Evolutionary conservation across 73 alveolate genomes (phyloP).

Genomic region (Paramecium sexaurelia): DNA sequence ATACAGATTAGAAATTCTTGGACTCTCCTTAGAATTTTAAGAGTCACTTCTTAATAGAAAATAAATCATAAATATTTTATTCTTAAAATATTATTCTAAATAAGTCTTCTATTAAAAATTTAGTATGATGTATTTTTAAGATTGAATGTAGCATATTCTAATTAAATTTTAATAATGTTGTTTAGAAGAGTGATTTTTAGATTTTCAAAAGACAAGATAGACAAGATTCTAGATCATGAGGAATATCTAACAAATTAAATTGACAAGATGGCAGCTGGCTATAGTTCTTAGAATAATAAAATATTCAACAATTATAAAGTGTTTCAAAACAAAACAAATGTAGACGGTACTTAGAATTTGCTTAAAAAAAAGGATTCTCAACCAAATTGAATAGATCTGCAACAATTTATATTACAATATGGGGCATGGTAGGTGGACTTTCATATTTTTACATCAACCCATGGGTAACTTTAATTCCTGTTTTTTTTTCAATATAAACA

Average conservation of each 20-base stretch:
- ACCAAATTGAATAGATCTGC: slow-evolving; percentile 4
- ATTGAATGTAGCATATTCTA: slow-evolving; percentile 56
- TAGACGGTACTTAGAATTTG: not conserved
- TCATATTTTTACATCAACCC: slow-evolving; percentile 1
- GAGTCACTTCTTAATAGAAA: slow-evolving; percentile 55
- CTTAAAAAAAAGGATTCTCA: not conserved
- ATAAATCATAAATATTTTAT: slow-evolving; percentile 20
- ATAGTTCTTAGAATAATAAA: not conserved
- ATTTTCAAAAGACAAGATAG: not conserved
- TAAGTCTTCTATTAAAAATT: not conserved
- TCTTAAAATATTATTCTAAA: not conserved
- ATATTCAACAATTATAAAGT: slow-evolving; percentile 16
- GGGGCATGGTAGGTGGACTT: slow-evolving; percentile 34
- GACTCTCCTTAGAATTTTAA: too few species aligned
- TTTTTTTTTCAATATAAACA: not conserved
- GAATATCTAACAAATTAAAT: not conserved
- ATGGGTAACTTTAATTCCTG: not conserved
- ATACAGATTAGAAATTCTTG: too few species aligned
- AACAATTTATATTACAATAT: not conserved
- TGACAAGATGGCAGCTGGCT: not conserved
- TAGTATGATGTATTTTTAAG: slow-evolving; percentile 14
- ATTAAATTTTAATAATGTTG: not conserved
- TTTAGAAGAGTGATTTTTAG: not conserved
- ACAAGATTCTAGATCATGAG: not conserved
- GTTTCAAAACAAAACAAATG: not conserved